A percentile compares a stretch with the other conserved stretches of the same genome.
Evolutionary conservation across 208 protist genomes (phyloP).

Genomic region (Vickermania spadyakhi): DNA sequence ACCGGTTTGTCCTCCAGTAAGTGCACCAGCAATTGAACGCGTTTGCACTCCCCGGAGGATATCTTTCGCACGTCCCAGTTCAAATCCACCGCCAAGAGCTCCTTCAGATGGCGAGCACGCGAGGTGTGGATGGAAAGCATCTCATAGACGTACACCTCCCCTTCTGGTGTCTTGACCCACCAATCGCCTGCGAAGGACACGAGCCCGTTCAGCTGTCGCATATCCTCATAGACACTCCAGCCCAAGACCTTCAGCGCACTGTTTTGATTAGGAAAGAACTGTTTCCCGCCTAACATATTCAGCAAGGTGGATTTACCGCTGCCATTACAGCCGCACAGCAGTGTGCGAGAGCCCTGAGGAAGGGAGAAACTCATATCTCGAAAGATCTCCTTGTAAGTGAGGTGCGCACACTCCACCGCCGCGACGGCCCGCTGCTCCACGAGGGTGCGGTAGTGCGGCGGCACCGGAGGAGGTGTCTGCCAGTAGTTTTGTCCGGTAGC

Average conservation of each 20-base stretch:
- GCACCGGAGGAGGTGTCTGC: neutral
- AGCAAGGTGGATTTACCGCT: constrained; percentile 91
- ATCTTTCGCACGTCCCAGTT: constrained; percentile 81
- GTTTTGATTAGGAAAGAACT: constrained; percentile 54
- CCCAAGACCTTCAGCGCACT: constrained; percentile 54
- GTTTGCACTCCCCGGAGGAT: constrained; percentile 76
- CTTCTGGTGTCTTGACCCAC: constrained; percentile 53
- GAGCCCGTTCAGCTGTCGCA: constrained; percentile 42
- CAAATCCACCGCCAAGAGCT: constrained; percentile 62
- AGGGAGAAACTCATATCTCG: constrained; percentile 37
- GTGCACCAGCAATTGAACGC: constrained; percentile 82
- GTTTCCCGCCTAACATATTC: constrained; percentile 86
- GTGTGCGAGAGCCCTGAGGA: constrained; percentile 41
- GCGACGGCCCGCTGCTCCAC: constrained; percentile 2
- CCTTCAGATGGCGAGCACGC: constrained; percentile 32
- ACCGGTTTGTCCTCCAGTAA: constrained; percentile 51
- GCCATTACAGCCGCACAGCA: constrained; percentile 94
- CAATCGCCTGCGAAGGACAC: constrained; percentile 68
- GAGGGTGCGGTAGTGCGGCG: neutral
- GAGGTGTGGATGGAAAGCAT: constrained; percentile 39
- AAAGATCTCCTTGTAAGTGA: constrained; percentile 68
- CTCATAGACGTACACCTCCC: constrained; percentile 62
- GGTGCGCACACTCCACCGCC: constrained; percentile 34
- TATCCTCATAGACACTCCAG: constrained; percentile 62
- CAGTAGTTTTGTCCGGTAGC: neutral